Percentiles rank a stretch among this genome's conserved stretches.
phyloP scores from a whole-genome alignment of 129 eudicot genomes.

The Flaveria robusta region DNA sequence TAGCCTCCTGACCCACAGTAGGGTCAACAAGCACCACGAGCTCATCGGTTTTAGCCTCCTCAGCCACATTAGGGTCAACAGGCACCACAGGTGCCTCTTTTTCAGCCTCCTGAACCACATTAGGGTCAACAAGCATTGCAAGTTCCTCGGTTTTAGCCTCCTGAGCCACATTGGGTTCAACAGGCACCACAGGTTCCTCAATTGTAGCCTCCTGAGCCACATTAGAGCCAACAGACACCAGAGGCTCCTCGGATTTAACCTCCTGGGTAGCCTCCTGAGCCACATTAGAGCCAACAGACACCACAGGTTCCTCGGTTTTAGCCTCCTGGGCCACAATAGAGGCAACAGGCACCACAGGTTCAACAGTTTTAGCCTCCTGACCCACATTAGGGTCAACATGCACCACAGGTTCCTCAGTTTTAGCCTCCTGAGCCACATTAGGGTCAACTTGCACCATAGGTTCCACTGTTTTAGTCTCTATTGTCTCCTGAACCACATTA shows the following conservation, averaged over 20 bases:
- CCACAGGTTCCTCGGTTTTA: slow-evolving; percentile 17
- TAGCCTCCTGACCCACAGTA: slow-evolving; percentile 1
- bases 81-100: neutral
- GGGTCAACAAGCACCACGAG: slow-evolving; percentile 3
- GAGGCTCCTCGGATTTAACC: slow-evolving; percentile 9
- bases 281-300: neutral
- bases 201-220: slow-evolving; percentile 4
- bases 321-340: slow-evolving; percentile 6
- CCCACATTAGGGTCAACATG: no score
- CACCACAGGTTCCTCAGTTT: no score
- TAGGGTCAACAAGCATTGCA: neutral
- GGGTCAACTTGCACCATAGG: neutral
- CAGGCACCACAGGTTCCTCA: neutral
- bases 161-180: neutral
- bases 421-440: neutral
- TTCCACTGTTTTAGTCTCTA: slow-evolving; percentile 20
- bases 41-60: slow-evolving; percentile 1
- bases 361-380: slow-evolving; percentile 16
- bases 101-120: neutral
- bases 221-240: neutral
- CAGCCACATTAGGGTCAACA: neutral
- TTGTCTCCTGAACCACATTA: neutral
- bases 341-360: slow-evolving; percentile 16
- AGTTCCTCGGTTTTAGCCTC: slow-evolving; percentile 13
- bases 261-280: slow-evolving; percentile 9